Percentiles rank a stretch among this genome's conserved stretches.
These are phyloP conservation scores for Aspergillus hancockii DNA, from an alignment of 495 filamentous ascomycete genomes.

Conservation along the genomic window DNA sequence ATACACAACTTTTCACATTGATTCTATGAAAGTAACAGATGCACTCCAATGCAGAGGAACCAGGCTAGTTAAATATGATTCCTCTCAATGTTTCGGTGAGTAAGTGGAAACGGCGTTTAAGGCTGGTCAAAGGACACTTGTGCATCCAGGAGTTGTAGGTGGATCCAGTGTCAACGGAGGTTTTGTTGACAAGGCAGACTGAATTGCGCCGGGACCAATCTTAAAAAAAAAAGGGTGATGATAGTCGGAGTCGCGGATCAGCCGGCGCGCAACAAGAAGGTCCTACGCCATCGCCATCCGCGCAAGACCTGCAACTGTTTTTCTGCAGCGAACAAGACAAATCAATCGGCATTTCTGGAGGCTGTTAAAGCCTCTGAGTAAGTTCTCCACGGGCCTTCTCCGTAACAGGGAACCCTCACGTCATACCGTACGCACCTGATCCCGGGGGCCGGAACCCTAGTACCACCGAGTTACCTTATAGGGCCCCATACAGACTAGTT, in stretches of 20 bases:
- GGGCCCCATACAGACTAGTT: no score
- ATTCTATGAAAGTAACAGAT: constrained; percentile 4
- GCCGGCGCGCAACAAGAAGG: not conserved
- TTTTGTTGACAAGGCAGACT: constrained; percentile 3
- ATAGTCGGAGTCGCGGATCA: not conserved
- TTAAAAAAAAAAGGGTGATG: not conserved
- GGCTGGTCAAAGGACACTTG: not conserved
- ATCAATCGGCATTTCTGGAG: not conserved
- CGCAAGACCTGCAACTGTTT: not conserved
- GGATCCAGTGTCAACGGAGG: not conserved
- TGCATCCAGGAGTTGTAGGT: constrained; percentile 2
- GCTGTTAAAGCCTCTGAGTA: not conserved
- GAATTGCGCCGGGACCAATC: not conserved
- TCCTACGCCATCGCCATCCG: not conserved
- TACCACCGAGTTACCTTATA: constrained; percentile 5
- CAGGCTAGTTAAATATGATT: constrained; percentile 2
- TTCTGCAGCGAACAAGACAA: not conserved
- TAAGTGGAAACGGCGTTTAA: not conserved
- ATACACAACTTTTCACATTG: constrained; percentile 26
- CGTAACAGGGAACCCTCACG: constrained; percentile 4
- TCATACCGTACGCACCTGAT: constrained; percentile 13
- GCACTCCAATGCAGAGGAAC: not conserved
- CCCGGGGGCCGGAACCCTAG: constrained; percentile 9
- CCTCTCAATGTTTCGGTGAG: not conserved
- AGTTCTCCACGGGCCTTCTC: not conserved